Conservation (phyloP, 192 early-diverging fungal species). For the Coemansia sp. region DNA sequence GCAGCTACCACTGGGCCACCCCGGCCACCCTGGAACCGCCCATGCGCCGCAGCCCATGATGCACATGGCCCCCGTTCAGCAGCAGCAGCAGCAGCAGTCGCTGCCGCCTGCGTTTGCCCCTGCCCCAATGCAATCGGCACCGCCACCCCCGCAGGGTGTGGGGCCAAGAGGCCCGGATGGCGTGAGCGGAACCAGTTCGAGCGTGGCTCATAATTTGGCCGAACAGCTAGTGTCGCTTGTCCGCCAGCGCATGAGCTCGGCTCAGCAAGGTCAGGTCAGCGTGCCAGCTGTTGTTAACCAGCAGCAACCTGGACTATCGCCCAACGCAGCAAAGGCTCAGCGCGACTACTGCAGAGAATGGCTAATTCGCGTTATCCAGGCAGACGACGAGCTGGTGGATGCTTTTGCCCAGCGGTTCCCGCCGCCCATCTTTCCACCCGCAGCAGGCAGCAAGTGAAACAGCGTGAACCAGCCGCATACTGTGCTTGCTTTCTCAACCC, state of each 20-base stretch:
- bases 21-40: constrained; percentile 5
- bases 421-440: constrained; percentile 31
- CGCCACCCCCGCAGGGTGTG: background rate
- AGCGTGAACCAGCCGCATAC: background rate
- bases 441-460: background rate
- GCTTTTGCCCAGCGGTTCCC: constrained; percentile 51
- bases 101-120: background rate
- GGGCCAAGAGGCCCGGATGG: background rate
- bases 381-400: constrained; percentile 52
- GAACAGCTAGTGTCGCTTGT: constrained; percentile 53
- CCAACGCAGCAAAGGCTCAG: constrained; percentile 24
- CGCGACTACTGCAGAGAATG: constrained; percentile 49
- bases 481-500: background rate
- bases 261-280: constrained; percentile 1
- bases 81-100: background rate
- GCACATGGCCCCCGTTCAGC: constrained; percentile 4
- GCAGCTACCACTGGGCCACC: constrained; percentile 18
- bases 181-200: constrained; percentile 3
- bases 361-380: constrained; percentile 48
- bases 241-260: constrained; percentile 45
- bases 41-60: constrained; percentile 8
- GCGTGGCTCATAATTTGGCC: constrained; percentile 45
- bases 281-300: background rate
- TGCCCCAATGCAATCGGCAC: constrained; percentile 1
- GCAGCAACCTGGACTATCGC: background rate